Percentiles rank a stretch among this genome's conserved stretches.
Evolutionary conservation across 768 basidiomycete species (phyloP).

Genomic region (Kwoniella sp.): DNA sequence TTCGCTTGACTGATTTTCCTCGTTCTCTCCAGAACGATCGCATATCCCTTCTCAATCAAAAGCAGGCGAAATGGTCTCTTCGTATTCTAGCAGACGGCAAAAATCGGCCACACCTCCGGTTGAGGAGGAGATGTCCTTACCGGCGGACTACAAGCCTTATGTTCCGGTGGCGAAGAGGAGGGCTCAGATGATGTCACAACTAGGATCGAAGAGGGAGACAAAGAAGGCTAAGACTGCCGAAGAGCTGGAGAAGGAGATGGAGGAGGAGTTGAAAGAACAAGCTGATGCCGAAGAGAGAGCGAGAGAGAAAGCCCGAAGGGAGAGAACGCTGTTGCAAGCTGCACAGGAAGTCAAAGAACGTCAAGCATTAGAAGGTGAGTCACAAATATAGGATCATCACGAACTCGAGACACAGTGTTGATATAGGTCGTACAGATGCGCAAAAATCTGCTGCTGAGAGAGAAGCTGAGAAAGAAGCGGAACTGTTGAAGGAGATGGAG

Average conservation of each 20-base stretch:
- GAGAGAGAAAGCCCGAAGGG: constrained; percentile 74
- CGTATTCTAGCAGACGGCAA: constrained; percentile 3
- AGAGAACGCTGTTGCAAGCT: constrained; percentile 83
- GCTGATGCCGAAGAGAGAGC: constrained; percentile 76
- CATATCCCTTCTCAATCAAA: not conserved
- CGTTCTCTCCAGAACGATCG: too few relatives aligned
- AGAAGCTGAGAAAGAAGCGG: constrained; percentile 82
- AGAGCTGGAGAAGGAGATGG: constrained; percentile 57
- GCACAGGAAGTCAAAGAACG: constrained; percentile 90
- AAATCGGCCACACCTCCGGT: constrained; percentile 9
- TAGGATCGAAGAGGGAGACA: constrained; percentile 60
- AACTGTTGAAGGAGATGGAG: constrained; percentile 82
- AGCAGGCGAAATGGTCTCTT: constrained; percentile 15
- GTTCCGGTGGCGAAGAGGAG: constrained; percentile 82
- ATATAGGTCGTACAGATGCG: too few relatives aligned
- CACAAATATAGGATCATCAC: constrained; percentile 13
- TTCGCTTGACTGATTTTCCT: too few relatives aligned
- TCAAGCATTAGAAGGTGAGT: constrained; percentile 76
- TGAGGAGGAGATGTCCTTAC: constrained; percentile 26
- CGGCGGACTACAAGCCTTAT: constrained; percentile 72
- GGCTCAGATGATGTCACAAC: constrained; percentile 74
- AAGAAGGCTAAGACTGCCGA: constrained; percentile 62
- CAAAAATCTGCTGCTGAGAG: constrained; percentile 85
- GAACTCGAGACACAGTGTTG: too few relatives aligned
- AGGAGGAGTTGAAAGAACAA: constrained; percentile 66